Evolutionary conservation across 768 basidiomycete genomes (phyloP), one percentile per base, ranked within the genome.

Genomic region (Lactifluus subvellereus): DNA sequence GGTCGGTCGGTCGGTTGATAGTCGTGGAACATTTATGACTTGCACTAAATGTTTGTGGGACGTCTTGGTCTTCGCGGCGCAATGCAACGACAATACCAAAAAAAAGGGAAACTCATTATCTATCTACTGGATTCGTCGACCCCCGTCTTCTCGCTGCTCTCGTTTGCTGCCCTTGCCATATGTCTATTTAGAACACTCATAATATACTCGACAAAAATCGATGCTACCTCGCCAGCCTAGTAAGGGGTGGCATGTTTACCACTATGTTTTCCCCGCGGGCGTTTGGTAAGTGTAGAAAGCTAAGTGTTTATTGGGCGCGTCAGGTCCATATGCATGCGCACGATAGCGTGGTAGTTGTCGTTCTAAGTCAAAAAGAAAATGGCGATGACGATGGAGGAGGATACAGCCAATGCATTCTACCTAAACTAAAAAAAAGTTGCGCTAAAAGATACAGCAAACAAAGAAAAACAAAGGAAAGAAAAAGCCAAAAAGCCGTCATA

Each of bases 11-110:
- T 38, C 2, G 30, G 3, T 33, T 16, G 49, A 33, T 65, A 76
- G 75, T 69, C 69, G 27, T 76, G 75, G 75, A 76, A 76, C 65
- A 72, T 76, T 22, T 68, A 68, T 49, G 58, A 67, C 8, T 50
- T 38, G 54, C 33, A 27, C 30, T 54, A 38, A 48, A 37, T 27
- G 20, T 18, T 20, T 9, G 47, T 22, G 43, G 35, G 27, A 3
- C 7, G 35, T 48, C 2, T 14, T 14, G 1, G 6, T 18, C 16
- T 13, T 38, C 40, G 49, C 7, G 20, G 22, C 11, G 10, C 35
- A 10, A 11, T 27, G 10, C n/a, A 18, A 16, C 11, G 57, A 50
- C 20, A 22, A 2, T 13, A 57, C 20, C 20, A 43, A 18, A 40
- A 14, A 51, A 61, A 51, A 57, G 2, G 27, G 27, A 27, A 27